Base-by-base conservation (phyloP, 495 filamentous ascomycete genomes). In the Lasiosphaeria ovina region DNA sequence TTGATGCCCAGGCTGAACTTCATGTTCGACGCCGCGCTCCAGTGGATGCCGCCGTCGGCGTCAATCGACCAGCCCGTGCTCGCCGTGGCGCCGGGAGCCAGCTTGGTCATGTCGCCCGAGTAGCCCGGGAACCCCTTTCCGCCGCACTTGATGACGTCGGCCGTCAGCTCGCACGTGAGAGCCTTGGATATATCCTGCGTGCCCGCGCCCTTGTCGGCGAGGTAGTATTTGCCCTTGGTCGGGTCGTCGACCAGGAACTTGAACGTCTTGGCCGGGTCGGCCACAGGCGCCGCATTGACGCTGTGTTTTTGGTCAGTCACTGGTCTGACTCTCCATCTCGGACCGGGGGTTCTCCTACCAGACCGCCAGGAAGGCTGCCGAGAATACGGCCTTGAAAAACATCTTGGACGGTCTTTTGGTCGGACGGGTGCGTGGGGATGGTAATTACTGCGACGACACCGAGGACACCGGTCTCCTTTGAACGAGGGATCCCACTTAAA, bases 121-220 rank as follows among this genome's bases (percentile, higher is more conserved):
- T 48, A 67, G 45, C 31, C 52, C 3, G 44, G 17, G 58, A 67
- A 62, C 9, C 64, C 64, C 61, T 63, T 63, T 31, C 64, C 64
- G 55, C 58, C 64, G 55, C 64, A 67, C 58, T 59, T 63, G 33
- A 67, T 32, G 8, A 67, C 64, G 48, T 67, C 64, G 36, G 34
- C 61, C 49, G 14, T 35, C 32, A 67, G 57, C 49, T 58, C 54
- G 51, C 64, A 67, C 31, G 48, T 32, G 16, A 67, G 42, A 10
- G 64, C 64, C 58, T 67, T 67, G 33, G 64, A 14, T 16, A 42
- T 52, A 35, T 67, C 61, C 10, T 60, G 35, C 4, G 64, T 67
- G 42, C 44, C 54, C 0, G 9, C 1, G 49, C 61, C 64, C 16
- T 48, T 45, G 6, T 56, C 55, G 14, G 49, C 61, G 38, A 67